Percentiles rank a stretch among this genome's conserved stretches.
These are phyloP conservation scores for barley (Hordeum vulgare) DNA, from an alignment of 176 grass and related monocot species.

Conservation along the genomic window MorexV3_pseudomolecules_assembly NC_058520.1:604625038-604625537, in stretches of 20 bases:
- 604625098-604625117: constrained; percentile 86
- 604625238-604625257: constrained; percentile 30
- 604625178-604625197: constrained; percentile 96
- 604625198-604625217: constrained; percentile 85
- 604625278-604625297: constrained; percentile 96
- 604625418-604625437: constrained; percentile 66
- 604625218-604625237: constrained; percentile 47
- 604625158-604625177: constrained; percentile 63
- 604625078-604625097: constrained; percentile 99
- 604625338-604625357: constrained; percentile 52
- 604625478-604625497: constrained; percentile 99
- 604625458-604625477: constrained; percentile 84
- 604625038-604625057: constrained; percentile 99
- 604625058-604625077: constrained; percentile 94
- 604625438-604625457: constrained; percentile 95
- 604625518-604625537: constrained; percentile 84
- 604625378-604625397: constrained; percentile 84
- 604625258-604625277: constrained; percentile 54
- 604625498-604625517: constrained; percentile 86
- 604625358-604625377: constrained; percentile 47
- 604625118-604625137: constrained; percentile 93
- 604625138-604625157: constrained; percentile 86
- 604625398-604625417: constrained; percentile 67
- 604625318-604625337: constrained; percentile 74
- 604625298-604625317: constrained; percentile 94